Evolutionary conservation across 257 asterid species (phyloP).

Genomic region (Nicotiana noctiflora): DNA sequence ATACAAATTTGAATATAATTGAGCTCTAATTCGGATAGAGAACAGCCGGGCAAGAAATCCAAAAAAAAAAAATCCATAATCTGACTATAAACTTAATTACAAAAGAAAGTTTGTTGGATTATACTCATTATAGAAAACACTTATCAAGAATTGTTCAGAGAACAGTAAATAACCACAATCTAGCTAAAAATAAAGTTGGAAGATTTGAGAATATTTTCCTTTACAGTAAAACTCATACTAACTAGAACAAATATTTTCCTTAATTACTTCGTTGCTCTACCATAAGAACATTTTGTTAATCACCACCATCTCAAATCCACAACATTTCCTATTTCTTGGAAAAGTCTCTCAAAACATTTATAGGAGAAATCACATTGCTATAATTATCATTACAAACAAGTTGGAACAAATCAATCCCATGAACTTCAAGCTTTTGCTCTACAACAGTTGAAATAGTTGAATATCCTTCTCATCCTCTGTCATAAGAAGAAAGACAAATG

Average conservation of each 20-base stretch:
- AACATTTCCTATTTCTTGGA: background rate
- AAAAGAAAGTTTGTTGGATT: too few species aligned
- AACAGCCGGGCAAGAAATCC: too few species aligned
- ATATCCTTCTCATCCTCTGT: constrained; percentile 82
- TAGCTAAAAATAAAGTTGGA: background rate
- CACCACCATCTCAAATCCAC: background rate
- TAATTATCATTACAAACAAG: background rate
- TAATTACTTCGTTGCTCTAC: background rate
- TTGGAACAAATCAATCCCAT: background rate
- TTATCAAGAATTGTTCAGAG: too few species aligned
- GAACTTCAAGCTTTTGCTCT: constrained; percentile 47
- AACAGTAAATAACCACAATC: background rate
- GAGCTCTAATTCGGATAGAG: rapidly evolving
- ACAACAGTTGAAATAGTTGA: constrained; percentile 78
- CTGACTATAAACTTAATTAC: background rate
- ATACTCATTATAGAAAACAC: background rate
- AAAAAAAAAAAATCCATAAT: background rate
- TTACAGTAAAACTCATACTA: background rate
- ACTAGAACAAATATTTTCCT: background rate
- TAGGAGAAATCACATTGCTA: background rate
- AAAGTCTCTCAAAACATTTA: background rate
- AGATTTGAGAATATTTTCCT: background rate
- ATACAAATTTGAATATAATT: too few species aligned
- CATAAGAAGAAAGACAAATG: background rate
- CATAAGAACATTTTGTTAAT: background rate